Percentiles rank a stretch among this genome's conserved stretches.
These are phyloP conservation scores for Quercus lobata DNA, from an alignment of 331 rosid genomes.

Conservation along the genomic window DNA sequence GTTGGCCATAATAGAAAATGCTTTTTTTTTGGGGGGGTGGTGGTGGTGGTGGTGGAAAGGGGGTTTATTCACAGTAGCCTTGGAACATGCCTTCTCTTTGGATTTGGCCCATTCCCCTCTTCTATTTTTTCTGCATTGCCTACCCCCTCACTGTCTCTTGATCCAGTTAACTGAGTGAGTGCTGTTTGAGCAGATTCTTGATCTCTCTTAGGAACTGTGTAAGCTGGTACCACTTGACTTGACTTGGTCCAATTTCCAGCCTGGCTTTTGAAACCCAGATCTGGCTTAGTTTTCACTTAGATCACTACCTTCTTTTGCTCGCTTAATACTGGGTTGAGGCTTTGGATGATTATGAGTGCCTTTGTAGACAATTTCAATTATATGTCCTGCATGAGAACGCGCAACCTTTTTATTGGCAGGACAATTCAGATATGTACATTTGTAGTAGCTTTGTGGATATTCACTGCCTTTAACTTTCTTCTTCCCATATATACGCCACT, in stretches of 20 bases:
- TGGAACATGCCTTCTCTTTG: too few relatives aligned
- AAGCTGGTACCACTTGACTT: conserved; percentile 37
- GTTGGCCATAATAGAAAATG: conserved; percentile 15
- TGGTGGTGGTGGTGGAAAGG: too few relatives aligned
- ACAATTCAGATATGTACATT: too few relatives aligned
- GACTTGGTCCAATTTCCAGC: conserved; percentile 40
- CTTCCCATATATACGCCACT: conserved; percentile 27
- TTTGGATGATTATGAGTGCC: too few relatives aligned
- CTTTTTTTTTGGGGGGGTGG: conserved; percentile 60
- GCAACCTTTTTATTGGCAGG: too few relatives aligned
- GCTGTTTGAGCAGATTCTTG: conserved; percentile 34
- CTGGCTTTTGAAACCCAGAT: conserved; percentile 50
- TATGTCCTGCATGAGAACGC: too few relatives aligned
- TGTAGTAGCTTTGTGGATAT: conserved; percentile 5
- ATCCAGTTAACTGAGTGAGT: conserved; percentile 38
- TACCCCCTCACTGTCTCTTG: conserved; percentile 67
- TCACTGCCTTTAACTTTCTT: not conserved
- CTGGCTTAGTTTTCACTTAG: conserved; percentile 25
- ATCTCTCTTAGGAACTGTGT: not conserved
- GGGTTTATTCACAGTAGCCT: too few relatives aligned
- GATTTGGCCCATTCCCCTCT: conserved; percentile 57
- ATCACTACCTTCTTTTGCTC: too few relatives aligned
- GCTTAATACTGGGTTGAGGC: too few relatives aligned
- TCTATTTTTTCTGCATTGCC: conserved; percentile 51
- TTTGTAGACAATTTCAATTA: too few relatives aligned